Base-by-base conservation (phyloP, 2,329 filamentous ascomycete species). In the Fusarium buharicum region DNA sequence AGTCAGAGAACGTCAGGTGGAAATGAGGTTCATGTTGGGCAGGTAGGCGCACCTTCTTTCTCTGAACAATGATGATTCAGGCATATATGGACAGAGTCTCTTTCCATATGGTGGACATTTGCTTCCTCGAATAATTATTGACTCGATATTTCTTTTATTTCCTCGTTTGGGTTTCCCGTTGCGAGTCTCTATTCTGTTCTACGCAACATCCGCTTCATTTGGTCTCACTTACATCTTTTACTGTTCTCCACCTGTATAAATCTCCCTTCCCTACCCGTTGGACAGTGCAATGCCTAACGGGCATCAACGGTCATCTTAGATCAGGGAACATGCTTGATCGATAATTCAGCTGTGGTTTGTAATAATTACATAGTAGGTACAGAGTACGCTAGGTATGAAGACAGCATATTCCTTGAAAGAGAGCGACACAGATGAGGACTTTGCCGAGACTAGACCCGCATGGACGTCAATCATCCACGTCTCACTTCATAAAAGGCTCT, bases 21-120 rank as follows among this genome's bases (percentile, higher is more conserved):
- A 66, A 65, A 65, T 65, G 62, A 65, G 57, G 20, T 50, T 48
- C 16, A 36, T 27, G 27, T 51, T 17, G 20, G 51, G 39, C 24
- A 24, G 51, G 39, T 18, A 24, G 51, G 39, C 34, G 41, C 30
- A 17, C 31, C 55, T 34, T 57, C 60, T 27, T 64, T 63, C 49
- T 46, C 30, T 43, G 33, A 44, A 43, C 27, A 18, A 44, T 2
- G 20, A 36, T 28, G 37, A 16, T 44, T 59, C 45, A 27, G 46
- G 40, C 41, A 50, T 17, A 47, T 24, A 43, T 46, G 36, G 37
- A 46, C 54, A 17, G 36, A 50, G 41, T n/a, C n/a, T n/a, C n/a
- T n/a, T n/a, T n/a, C n/a, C n/a, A n/a, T n/a, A n/a, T 17, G 12
- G 13, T 41, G 27, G 40, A 37, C 22, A 16, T 40, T 11, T 39